phyloP scores from a whole-genome alignment of 2,329 filamentous ascomycete species.

The Amylocarpus encephaloides region DNA sequence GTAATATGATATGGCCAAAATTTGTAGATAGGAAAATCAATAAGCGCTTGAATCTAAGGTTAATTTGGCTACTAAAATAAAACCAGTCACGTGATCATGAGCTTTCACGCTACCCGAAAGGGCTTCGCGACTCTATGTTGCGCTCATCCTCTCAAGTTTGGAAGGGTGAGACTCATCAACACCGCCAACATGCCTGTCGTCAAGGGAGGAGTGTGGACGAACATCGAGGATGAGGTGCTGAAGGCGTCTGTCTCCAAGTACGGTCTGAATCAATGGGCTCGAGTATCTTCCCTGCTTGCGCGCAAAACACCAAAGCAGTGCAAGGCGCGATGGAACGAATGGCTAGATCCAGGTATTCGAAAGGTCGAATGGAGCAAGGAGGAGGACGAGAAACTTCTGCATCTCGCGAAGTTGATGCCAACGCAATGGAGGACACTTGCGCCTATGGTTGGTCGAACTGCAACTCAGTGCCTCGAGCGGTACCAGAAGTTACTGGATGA shows the following conservation, averaged over 20 bases:
- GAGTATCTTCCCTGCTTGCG: constrained; percentile 91
- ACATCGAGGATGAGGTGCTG: constrained; percentile 89
- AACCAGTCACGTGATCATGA: no score
- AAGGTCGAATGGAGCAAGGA: constrained; percentile 99
- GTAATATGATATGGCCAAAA: neutral
- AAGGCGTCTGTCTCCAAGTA: constrained; percentile 86
- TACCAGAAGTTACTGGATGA: constrained; percentile 97
- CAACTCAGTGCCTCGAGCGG: constrained; percentile 92
- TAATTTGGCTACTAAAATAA: no score
- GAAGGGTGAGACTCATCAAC: neutral
- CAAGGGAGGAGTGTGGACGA: constrained; percentile 70
- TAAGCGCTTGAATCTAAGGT: no score
- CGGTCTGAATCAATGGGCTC: constrained; percentile 95
- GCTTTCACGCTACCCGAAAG: constrained; percentile 2
- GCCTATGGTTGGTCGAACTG: constrained; percentile 90
- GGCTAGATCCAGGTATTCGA: constrained; percentile 94
- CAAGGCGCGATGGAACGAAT: constrained; percentile 97
- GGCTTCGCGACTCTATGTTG: neutral
- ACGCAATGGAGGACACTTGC: constrained; percentile 99
- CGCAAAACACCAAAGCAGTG: constrained; percentile 98
- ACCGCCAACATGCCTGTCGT: constrained; percentile 58
- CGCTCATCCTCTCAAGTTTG: neutral
- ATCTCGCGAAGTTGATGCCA: constrained; percentile 96
- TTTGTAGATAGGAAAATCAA: neutral
- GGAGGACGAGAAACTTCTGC: constrained; percentile 94